Percentiles rank a stretch among this genome's conserved stretches.
Evolutionary conservation across 1,284 basidiomycete species (phyloP).

Genomic region (Cryptococcus sp.): DNA sequence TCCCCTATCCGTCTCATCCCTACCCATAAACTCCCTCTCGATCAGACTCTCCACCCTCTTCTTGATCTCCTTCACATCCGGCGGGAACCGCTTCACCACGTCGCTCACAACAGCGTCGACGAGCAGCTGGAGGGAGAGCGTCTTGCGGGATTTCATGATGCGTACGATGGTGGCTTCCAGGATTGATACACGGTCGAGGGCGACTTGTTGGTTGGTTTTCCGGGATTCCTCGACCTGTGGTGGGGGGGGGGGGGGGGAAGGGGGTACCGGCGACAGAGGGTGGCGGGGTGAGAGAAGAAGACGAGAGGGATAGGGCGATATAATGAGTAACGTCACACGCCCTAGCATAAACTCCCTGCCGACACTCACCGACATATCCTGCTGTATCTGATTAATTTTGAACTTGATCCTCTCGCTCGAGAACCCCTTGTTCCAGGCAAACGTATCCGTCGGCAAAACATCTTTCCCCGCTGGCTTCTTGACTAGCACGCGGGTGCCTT

Average conservation of each 20-base stretch:
- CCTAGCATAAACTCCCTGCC: too few species aligned
- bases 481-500: slow-evolving; percentile 68
- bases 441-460: slow-evolving; percentile 70
- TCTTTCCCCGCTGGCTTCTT: slow-evolving; percentile 79
- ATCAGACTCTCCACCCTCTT: slow-evolving; percentile 74
- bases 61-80: slow-evolving; percentile 68
- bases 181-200: slow-evolving; percentile 78
- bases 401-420: slow-evolving; percentile 74
- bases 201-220: slow-evolving; percentile 76
- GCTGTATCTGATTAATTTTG: slow-evolving; percentile 94
- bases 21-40: slow-evolving; percentile 73
- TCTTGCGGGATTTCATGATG: slow-evolving; percentile 89
- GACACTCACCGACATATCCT: slow-evolving; percentile 73
- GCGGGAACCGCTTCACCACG: slow-evolving; percentile 59
- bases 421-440: slow-evolving; percentile 79
- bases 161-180: slow-evolving; percentile 92
- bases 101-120: slow-evolving; percentile 56
- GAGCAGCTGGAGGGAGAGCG: slow-evolving; percentile 72
- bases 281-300: neutral
- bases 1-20: slow-evolving; percentile 68
- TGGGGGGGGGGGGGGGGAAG: too few species aligned
- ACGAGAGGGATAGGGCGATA: neutral
- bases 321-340: too few species aligned
- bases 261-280: too few species aligned
- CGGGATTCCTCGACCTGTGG: slow-evolving; percentile 76